Evolutionary conservation across 495 filamentous ascomycete species (phyloP).

Genomic region (Parachaetomium inaequale): DNA sequence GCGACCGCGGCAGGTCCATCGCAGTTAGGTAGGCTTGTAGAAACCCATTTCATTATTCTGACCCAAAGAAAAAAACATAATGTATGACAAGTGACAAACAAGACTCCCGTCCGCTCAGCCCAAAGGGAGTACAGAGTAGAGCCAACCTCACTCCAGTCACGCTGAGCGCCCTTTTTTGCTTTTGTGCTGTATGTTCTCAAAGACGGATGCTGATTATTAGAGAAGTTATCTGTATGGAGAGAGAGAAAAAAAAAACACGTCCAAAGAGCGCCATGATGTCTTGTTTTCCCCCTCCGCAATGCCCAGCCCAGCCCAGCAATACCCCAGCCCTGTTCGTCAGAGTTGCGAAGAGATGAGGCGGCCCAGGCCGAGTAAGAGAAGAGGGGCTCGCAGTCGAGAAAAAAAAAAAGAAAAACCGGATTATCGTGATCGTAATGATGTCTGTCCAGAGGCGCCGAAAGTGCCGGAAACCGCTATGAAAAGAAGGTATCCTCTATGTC

Average conservation of each 20-base stretch:
- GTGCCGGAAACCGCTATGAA: slow-evolving; percentile 28
- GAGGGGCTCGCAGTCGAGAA: slow-evolving; percentile 13
- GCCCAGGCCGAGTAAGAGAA: slow-evolving; percentile 15
- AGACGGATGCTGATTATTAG: slow-evolving; percentile 32
- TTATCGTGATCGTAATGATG: slow-evolving; percentile 33
- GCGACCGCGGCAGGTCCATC: no score
- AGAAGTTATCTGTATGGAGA: slow-evolving; percentile 24
- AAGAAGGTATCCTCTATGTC: slow-evolving; percentile 36
- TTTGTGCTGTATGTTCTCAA: slow-evolving; percentile 21
- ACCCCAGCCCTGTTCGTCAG: slow-evolving; percentile 13
- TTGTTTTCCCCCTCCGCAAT: slow-evolving; percentile 2
- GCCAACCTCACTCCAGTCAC: background rate
- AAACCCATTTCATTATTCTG: slow-evolving; percentile 21
- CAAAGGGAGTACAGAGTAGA: background rate
- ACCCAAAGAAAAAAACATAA: slow-evolving; percentile 15
- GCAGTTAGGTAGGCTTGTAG: no score
- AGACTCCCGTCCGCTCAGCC: slow-evolving; percentile 13
- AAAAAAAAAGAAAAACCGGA: slow-evolving; percentile 17
- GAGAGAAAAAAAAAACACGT: slow-evolving; percentile 8
- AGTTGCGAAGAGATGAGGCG: slow-evolving; percentile 19
- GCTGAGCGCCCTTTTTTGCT: slow-evolving; percentile 20
- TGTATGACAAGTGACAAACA: slow-evolving; percentile 5
- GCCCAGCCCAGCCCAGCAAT: slow-evolving; percentile 11
- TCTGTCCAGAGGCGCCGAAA: slow-evolving; percentile 26
- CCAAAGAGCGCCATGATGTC: slow-evolving; percentile 17